Evolutionary conservation across 2,329 filamentous ascomycete genomes (phyloP).

Genomic region (Cladobotryum protrusum): DNA sequence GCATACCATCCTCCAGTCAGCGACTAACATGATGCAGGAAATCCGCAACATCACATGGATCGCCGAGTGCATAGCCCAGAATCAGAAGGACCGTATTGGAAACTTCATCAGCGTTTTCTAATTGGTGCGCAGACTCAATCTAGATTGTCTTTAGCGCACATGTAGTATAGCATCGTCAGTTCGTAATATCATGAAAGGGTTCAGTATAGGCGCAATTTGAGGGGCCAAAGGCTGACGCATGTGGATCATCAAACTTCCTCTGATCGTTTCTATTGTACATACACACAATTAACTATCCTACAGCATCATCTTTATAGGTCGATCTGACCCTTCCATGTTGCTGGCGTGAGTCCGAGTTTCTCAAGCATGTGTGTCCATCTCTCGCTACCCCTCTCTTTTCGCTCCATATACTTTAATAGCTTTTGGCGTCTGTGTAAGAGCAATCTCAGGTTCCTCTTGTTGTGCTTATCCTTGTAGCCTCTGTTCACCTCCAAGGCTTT

Average conservation of each 20-base stretch:
- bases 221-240: constrained; percentile 14
- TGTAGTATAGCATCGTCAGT: constrained; percentile 39
- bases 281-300: constrained; percentile 37
- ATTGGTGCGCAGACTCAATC: constrained; percentile 21
- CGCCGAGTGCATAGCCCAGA: constrained; percentile 97
- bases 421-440: constrained; percentile 87
- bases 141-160: constrained; percentile 25
- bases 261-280: constrained; percentile 44
- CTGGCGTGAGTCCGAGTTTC: constrained; percentile 78
- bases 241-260: constrained; percentile 18
- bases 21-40: constrained; percentile 58
- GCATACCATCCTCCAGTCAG: background rate
- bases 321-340: constrained; percentile 89
- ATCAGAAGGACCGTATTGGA: constrained; percentile 97
- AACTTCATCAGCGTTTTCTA: constrained; percentile 99
- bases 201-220: constrained; percentile 28
- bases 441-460: constrained; percentile 82
- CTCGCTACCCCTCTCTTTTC: constrained; percentile 83
- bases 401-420: constrained; percentile 77
- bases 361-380: constrained; percentile 83
- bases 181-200: constrained; percentile 32
- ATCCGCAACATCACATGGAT: constrained; percentile 99
- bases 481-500: constrained; percentile 60
- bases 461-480: constrained; percentile 83
- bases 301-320: constrained; percentile 30